Evolutionary conservation across 225 moss, liverwort and hornwort species (phyloP), one percentile per base, ranked within the genome.

Genomic region (Antitrichia curtipendula): DNA sequence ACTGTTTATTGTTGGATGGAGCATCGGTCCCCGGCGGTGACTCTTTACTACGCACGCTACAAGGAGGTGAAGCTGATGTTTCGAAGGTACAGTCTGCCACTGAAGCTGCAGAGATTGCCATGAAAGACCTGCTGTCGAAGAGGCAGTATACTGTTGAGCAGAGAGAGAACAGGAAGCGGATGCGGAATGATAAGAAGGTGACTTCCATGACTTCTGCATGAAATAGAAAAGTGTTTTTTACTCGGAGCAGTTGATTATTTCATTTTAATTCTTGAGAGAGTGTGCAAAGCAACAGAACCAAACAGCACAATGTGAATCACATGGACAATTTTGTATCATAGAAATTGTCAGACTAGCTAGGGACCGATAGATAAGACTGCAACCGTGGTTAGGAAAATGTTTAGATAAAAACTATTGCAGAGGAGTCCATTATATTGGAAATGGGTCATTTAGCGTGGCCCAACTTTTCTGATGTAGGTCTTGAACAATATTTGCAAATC

Each of bases 81-180:
- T 84, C 91, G 40, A 94, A 93, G 85, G 94, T 96, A 53, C 94
- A 95, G 50, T 86, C 90, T 84, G 97, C 97, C 81, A 95, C 95
- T 52, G 95, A 95, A 90, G 99, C 99, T 61, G 99, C 99, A 52
- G 99, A 96, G 84, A 81, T 95, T 68, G 97, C 99, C 54, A 96
- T 92, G 96, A 97, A 94, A 88, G 95, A 96, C 80, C 89, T 96
- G 63, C 89, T 99, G 88, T 92, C 97, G 2, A 99, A 97, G 90
- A 95, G 99, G 71, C 95, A 94, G 91, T 99, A 97, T 81, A 92
- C 94, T 21, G 87, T 93, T 76, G 94, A 96, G 89, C 96, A 99
- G 81, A 94, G 99, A 84, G 99, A 97, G 62, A 93, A 96, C 72
- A 91, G 99, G 85, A 99, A 99, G 92, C 97, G 99, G 19, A 92